Evolutionary conservation across 495 filamentous ascomycete species (phyloP), one percentile per base, ranked within the genome.

Genomic region (Bombardia bombarda): DNA sequence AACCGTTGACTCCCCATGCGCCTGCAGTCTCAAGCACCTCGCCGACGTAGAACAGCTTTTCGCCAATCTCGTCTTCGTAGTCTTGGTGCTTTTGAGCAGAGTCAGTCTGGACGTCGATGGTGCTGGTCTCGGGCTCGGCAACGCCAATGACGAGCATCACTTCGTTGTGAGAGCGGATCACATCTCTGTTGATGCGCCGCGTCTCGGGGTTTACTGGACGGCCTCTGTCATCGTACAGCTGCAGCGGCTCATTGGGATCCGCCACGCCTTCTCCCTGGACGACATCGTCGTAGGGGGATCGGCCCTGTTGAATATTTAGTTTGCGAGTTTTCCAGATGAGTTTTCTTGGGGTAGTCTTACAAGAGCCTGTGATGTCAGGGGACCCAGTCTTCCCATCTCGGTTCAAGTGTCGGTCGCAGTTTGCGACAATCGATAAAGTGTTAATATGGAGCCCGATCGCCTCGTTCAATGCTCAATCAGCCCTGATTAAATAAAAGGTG

Each of bases 161-260:
- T 45, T 78, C 73, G 49, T 78, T 78, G 45, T 75, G 71, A 20
- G 74, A 68, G 22, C 73, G 62, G 16, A 78, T 67, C 7, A 74
- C 56, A 40, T 74, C 68, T 36, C 63, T 57, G 44, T 74, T 73
- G 47, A 69, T 66, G 10, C 61, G 55, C 42, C 67, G 69, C 2
- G 67, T 77, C 35, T 73, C 71, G 0, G 70, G 70, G 51, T 86
- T 87, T 28, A 79, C 62, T 6, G 84, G 79, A 40, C 82, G 78
- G 12, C 83, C 84, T 41, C 77, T 71, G n/a, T 74, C 70, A 60
- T 87, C 83, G 58, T 84, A 87, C 33, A 77, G 65, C 62, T 87
- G 83, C 7, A 13, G 28, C 40, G 16, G 28, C 21, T 12, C 13
- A 9, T 16, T 16, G 28, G 19, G 18, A 6, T 22, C 9, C 17